Conservation (phyloP, 202 grass and related monocot species). For the Brachypodium distachyon region DNA sequence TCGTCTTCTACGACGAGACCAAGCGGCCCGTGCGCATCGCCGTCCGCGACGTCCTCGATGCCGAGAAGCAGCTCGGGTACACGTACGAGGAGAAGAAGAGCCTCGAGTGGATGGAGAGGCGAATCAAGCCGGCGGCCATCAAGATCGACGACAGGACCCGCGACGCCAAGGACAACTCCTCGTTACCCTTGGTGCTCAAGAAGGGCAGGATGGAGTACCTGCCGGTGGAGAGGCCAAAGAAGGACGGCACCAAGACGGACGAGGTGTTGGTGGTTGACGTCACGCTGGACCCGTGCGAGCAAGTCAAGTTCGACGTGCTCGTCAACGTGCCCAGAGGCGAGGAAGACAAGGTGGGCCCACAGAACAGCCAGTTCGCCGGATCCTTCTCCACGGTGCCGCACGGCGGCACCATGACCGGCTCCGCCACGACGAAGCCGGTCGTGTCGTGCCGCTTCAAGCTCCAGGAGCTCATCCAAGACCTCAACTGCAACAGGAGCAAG, state of each 20-base stretch:
- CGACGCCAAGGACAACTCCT: background rate
- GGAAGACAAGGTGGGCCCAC: background rate
- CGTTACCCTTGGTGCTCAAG: constrained; percentile 7
- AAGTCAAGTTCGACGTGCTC: constrained; percentile 51
- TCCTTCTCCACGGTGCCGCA: constrained; percentile 37
- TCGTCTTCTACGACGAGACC: constrained; percentile 48
- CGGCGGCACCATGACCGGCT: background rate
- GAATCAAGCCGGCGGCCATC: background rate
- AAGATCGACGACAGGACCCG: background rate
- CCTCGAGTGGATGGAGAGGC: background rate
- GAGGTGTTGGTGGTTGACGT: constrained; percentile 43
- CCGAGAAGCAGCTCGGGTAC: constrained; percentile 13
- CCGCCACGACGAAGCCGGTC: background rate
- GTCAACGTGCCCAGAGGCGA: constrained; percentile 12
- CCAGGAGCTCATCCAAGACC: background rate
- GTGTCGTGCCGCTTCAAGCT: background rate
- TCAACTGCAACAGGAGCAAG: background rate
- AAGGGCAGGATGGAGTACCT: background rate
- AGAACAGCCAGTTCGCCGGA: constrained; percentile 22
- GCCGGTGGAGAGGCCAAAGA: constrained; percentile 15
- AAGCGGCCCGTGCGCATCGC: constrained; percentile 23
- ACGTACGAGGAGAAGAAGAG: constrained; percentile 19
- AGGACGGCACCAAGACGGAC: background rate
- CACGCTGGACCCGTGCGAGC: constrained; percentile 5
- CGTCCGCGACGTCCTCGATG: constrained; percentile 35